Evolutionary conservation across 1,284 basidiomycete species (phyloP), one percentile per base, ranked within the genome.

Genomic region (Sanguinoderma infundibulare): DNA sequence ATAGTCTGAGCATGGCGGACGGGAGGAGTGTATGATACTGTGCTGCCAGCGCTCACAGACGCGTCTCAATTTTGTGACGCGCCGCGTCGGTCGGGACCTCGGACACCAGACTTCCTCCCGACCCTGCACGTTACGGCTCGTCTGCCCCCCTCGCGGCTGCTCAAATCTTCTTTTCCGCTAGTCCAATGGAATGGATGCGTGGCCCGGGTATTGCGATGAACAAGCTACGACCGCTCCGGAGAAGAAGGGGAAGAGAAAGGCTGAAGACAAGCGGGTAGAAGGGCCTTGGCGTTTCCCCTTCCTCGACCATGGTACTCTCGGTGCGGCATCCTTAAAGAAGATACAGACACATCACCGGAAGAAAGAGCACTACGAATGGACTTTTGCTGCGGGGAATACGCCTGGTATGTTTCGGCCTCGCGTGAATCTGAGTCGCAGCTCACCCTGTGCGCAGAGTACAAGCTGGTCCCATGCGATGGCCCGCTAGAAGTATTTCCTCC

Each of bases 181-280:
- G 53, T 71, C 80, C 78, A 80, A 87, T 88, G 85, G 84, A 84
- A 89, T 90, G 87, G 85, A 87, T 73, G 76, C 77, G 71, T 91
- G 88, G 88, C 87, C 87, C 39, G 74, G 78, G 67, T 78, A 83
- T 79, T 76, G 77, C 69, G 74, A 74, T 70, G 59, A 64, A 34
- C 53, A 55, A 24, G 26, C 20, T 8, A 30, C 61, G 32, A 35
- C 38, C 17, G 17, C 47, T 34, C n/a, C 53, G 40, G 73, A 70
- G 50, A 60, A 59, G 63, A 73, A 75, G 68, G 61, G 67, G 64
- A 73, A 76, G 73, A 63, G 63, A 46, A 68, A 64, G 65, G 67
- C 67, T 44, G 62, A 67, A 58, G 57, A 59, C 54, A 59, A 67
- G 32, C 50, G 54, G 40, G 51, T 65, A 56, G 65, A 59, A 57